Evolutionary conservation across 306 rosid species (phyloP).

Genomic region (Glycyrrhiza uralensis): DNA sequence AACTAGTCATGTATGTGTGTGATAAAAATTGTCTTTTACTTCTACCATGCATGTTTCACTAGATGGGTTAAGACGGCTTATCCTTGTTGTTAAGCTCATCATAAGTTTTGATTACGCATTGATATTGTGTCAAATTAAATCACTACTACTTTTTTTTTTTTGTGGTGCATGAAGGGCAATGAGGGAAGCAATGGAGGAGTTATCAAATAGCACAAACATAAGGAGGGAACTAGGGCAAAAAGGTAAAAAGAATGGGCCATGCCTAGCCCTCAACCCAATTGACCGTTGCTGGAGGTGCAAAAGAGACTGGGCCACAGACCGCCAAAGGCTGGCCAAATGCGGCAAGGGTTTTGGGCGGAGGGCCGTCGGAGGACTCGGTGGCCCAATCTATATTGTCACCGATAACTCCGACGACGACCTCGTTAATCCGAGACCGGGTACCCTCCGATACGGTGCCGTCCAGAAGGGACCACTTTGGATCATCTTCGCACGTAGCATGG

Average conservation of each 20-base stretch:
- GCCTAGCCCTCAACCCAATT: conserved; percentile 73
- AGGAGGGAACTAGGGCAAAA: conserved; percentile 43
- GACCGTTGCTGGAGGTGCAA: conserved; percentile 87
- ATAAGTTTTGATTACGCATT: too few relatives aligned
- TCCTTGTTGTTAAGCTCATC: too few relatives aligned
- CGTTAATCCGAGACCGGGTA: conserved; percentile 54
- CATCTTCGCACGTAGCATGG: conserved; percentile 55
- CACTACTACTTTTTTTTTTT: too few relatives aligned
- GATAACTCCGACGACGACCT: conserved; percentile 53
- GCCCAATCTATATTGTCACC: conserved; percentile 45
- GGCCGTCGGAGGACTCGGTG: conserved; percentile 58
- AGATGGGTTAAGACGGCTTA: too few relatives aligned
- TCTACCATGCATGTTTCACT: too few relatives aligned
- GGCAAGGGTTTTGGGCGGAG: conserved; percentile 66
- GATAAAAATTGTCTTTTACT: too few relatives aligned
- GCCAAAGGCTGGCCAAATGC: conserved; percentile 52
- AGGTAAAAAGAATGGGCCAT: too few relatives aligned
- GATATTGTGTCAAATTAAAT: too few relatives aligned
- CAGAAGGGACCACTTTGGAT: conserved; percentile 77
- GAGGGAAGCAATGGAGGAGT: background rate
- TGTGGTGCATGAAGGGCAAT: background rate
- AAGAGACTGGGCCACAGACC: conserved; percentile 51
- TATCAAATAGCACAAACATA: conserved; percentile 29
- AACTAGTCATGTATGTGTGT: too few relatives aligned
- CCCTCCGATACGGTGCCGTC: conserved; percentile 49